phyloP scores from a whole-genome alignment of 2,329 filamentous ascomycete genomes.

The Phialophora macrospora region DNA sequence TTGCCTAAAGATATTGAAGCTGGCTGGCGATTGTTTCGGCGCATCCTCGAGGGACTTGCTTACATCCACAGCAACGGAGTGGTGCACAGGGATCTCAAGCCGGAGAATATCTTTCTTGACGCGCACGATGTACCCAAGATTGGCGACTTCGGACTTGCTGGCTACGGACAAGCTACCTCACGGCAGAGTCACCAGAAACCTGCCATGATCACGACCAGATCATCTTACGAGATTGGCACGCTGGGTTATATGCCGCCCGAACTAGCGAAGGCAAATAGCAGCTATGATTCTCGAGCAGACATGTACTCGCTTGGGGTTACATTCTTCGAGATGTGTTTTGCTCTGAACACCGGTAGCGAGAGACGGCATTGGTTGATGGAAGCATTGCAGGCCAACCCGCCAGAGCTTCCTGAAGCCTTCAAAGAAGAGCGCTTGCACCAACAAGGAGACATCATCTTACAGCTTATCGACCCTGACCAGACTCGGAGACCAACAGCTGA shows the following conservation, averaged over 20 bases:
- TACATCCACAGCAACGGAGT: slow-evolving; percentile 91
- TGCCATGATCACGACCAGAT: slow-evolving; percentile 28
- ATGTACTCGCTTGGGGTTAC: slow-evolving; percentile 98
- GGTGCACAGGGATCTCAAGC: slow-evolving; percentile 94
- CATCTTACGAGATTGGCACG: slow-evolving; percentile 65
- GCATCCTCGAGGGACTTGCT: slow-evolving; percentile 84
- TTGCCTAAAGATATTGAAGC: slow-evolving; percentile 76
- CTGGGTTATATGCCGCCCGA: slow-evolving; percentile 93
- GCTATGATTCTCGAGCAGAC: slow-evolving; percentile 93
- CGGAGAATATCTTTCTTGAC: slow-evolving; percentile 97
- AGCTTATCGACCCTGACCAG: slow-evolving; percentile 80
- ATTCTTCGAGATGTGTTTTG: slow-evolving; percentile 93
- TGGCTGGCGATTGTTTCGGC: slow-evolving; percentile 87
- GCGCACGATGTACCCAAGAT: slow-evolving; percentile 89
- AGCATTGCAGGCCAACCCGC: slow-evolving; percentile 59
- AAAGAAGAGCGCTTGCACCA: slow-evolving; percentile 48
- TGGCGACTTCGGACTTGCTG: slow-evolving; percentile 94
- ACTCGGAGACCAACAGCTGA: slow-evolving; percentile 79
- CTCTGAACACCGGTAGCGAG: slow-evolving; percentile 67
- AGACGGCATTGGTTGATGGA: slow-evolving; percentile 48
- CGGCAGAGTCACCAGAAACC: slow-evolving; percentile 21
- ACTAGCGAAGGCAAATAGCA: slow-evolving; percentile 62
- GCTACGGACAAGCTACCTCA: slow-evolving; percentile 68
- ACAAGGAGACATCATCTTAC: slow-evolving; percentile 77
- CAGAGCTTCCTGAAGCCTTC: slow-evolving; percentile 80